These are phyloP conservation scores for Nephelium lappaceum DNA, from an alignment of 345 rosid genomes.

Conservation along the genomic window DNA sequence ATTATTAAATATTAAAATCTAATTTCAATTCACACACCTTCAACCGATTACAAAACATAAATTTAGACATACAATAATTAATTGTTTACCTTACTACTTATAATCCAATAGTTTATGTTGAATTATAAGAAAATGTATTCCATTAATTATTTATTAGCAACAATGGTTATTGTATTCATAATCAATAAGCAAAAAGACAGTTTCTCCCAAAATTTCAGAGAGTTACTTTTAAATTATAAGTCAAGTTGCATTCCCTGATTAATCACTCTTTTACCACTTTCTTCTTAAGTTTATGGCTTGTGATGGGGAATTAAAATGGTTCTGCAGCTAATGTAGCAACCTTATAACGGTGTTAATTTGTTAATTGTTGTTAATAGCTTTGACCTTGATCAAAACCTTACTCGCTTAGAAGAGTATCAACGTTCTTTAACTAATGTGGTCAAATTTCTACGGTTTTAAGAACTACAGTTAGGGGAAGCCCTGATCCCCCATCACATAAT, in stretches of 20 bases:
- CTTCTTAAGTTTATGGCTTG: background rate
- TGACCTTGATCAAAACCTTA: background rate
- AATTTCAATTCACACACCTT: too few relatives aligned
- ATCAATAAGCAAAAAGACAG: background rate
- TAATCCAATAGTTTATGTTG: too few relatives aligned
- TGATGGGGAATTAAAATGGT: background rate
- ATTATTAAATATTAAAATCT: too few relatives aligned
- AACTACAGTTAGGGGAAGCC: background rate
- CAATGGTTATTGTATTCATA: too few relatives aligned
- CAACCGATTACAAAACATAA: too few relatives aligned
- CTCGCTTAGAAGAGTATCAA: background rate
- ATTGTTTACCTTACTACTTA: too few relatives aligned
- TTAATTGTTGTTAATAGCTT: background rate
- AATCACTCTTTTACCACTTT: background rate
- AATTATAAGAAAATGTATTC: too few relatives aligned
- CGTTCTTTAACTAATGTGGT: background rate
- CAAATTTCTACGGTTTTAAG: background rate
- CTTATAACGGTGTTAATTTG: background rate
- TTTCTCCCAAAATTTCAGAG: background rate
- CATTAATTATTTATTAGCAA: too few relatives aligned
- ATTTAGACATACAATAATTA: too few relatives aligned
- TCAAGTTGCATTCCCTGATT: background rate
- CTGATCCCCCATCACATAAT: background rate
- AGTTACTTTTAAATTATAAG: background rate
- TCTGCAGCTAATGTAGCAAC: background rate